Percentiles rank a stretch among this genome's conserved stretches.
These are phyloP conservation scores for Ascochyta fabae DNA, from an alignment of 2,329 filamentous ascomycete genomes.

Conservation along the genomic window DNA sequence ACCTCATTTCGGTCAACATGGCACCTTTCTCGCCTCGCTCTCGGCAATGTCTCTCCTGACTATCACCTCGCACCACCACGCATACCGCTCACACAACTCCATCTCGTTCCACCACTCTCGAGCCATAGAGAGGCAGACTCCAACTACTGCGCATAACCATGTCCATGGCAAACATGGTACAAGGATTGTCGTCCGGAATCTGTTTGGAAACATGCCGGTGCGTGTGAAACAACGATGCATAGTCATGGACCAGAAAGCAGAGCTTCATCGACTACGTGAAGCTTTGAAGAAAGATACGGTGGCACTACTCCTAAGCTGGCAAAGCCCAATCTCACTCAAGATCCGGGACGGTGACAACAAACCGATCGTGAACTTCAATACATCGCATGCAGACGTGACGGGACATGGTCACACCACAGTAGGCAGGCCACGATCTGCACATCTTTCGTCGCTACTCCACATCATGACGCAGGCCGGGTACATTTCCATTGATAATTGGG, in stretches of 20 bases:
- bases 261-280: slow-evolving; percentile 70
- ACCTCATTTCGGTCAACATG: slow-evolving; percentile 69
- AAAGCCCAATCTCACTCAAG: slow-evolving; percentile 61
- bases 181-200: slow-evolving; percentile 73
- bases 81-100: slow-evolving; percentile 67
- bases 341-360: slow-evolving; percentile 61
- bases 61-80: slow-evolving; percentile 73
- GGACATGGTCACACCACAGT: background rate
- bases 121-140: slow-evolving; percentile 67
- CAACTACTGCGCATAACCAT: slow-evolving; percentile 65
- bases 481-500: slow-evolving; percentile 58
- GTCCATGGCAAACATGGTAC: slow-evolving; percentile 71
- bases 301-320: slow-evolving; percentile 75
- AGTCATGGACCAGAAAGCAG: slow-evolving; percentile 56
- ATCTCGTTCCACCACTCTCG: slow-evolving; percentile 74
- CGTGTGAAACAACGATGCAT: slow-evolving; percentile 79
- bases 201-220: slow-evolving; percentile 92
- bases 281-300: slow-evolving; percentile 65
- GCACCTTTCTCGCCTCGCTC: slow-evolving; percentile 79
- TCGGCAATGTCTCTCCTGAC: slow-evolving; percentile 77
- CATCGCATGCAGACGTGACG: background rate
- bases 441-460: slow-evolving; percentile 32
- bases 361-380: slow-evolving; percentile 45
- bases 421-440: slow-evolving; percentile 21
- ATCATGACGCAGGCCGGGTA: slow-evolving; percentile 72